Evolutionary conservation across 768 basidiomycete genomes (phyloP), one percentile per base, ranked within the genome.

Genomic region (Naematelia encephala): DNA sequence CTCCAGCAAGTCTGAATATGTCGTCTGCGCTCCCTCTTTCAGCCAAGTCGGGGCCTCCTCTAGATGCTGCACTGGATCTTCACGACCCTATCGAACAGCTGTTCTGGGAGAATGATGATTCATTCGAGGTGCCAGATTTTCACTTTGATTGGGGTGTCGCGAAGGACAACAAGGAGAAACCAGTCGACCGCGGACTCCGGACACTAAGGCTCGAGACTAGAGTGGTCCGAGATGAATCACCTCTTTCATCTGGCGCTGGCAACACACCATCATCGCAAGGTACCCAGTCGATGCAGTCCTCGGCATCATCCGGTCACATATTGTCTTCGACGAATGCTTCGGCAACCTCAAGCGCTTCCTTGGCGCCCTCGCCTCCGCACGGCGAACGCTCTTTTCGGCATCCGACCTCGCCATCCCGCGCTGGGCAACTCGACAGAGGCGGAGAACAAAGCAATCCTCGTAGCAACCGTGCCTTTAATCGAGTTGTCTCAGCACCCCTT

Each of bases 121-220:
- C 66, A 3, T 56, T 70, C 39, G 71, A 73, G 29, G 62, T 68
- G n/a, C 71, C 71, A 2, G 69, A 70, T 44, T 69, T 73, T 43
- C 64, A 73, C 47, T 73, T 68, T 49, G 68, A 69, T 30, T 73
- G 69, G 68, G 58, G 52, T 44, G 48, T 68, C 14, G 53, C 51
- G 22, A 63, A 63, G 14, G 65, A 65, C 3, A 61, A 62, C 43
- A 44, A 54, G 12, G 51, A 43, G 19, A 55, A 45, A 28, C 19
- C 23, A 14, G 16, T 39, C 34, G 34, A 39, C 8, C 34, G 34
- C 34, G 34, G 34, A 39, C 34, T 39, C 34, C 8, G 16, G 34
- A 16, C 34, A 16, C 8, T 39, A 16, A 8, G 34, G 34, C 34
- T 39, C 34, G 34, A 39, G 34, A 39, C 34, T 16, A 39, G 34